phyloP scores from a whole-genome alignment of 2,329 filamentous ascomycete genomes.

The Huntiella savannae region DNA sequence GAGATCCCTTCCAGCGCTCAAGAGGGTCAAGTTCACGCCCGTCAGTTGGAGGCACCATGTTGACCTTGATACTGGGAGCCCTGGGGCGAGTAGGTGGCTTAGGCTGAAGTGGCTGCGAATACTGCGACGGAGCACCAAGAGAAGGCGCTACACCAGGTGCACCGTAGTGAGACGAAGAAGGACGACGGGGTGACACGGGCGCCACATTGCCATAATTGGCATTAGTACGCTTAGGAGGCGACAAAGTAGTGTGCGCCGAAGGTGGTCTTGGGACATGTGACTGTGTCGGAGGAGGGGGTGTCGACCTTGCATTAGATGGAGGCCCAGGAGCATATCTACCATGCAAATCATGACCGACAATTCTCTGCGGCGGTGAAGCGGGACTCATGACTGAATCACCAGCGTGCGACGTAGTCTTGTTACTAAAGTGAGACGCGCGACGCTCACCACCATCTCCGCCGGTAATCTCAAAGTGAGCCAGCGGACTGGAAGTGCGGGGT shows the following conservation, averaged over 20 bases:
- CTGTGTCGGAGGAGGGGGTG: slow-evolving; percentile 27
- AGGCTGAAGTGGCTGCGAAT: slow-evolving; percentile 9
- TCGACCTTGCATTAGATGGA: slow-evolving; percentile 20
- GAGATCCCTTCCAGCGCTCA: slow-evolving; percentile 76
- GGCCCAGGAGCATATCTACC: slow-evolving; percentile 19
- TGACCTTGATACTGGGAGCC: slow-evolving; percentile 34
- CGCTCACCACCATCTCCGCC: slow-evolving; percentile 19
- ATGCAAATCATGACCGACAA: slow-evolving; percentile 14
- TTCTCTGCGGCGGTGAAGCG: slow-evolving; percentile 14
- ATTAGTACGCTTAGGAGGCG: slow-evolving; percentile 34
- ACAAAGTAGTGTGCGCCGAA: slow-evolving; percentile 25
- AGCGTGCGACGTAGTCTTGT: slow-evolving; percentile 1
- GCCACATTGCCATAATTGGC: slow-evolving; percentile 26
- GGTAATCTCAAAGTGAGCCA: slow-evolving; percentile 42
- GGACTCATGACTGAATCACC: slow-evolving; percentile 11
- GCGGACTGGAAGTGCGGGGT: slow-evolving; percentile 44
- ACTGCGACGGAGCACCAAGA: slow-evolving; percentile 9
- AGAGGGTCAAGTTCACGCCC: slow-evolving; percentile 56
- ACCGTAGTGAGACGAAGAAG: slow-evolving; percentile 28
- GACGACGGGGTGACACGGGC: slow-evolving; percentile 21
- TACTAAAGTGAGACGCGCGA: background rate
- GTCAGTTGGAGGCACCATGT: slow-evolving; percentile 43
- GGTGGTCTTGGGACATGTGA: slow-evolving; percentile 6
- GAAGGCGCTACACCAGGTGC: background rate
- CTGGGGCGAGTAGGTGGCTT: slow-evolving; percentile 23